Conservation (phyloP, 2,329 filamentous ascomycete species). For the Talaromyces sp. region DNA sequence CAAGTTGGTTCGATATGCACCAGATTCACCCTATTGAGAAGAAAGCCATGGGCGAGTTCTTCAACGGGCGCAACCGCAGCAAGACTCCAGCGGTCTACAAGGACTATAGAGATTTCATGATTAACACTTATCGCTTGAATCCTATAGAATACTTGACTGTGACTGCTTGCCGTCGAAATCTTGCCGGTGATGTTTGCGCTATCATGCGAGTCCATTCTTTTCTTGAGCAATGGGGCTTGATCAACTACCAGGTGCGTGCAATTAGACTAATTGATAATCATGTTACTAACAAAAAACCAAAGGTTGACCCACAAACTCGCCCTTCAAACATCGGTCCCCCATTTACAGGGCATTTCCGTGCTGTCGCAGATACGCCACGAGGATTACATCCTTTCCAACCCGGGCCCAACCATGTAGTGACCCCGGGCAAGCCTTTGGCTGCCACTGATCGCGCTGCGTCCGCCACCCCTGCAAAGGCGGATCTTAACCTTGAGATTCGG, state of each 20-base stretch:
- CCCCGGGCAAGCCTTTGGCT: slow-evolving; percentile 56
- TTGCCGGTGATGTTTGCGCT: slow-evolving; percentile 95
- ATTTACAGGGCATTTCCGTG: slow-evolving; percentile 95
- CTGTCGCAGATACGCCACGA: slow-evolving; percentile 91
- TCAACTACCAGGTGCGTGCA: slow-evolving; percentile 84
- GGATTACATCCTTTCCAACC: slow-evolving; percentile 95
- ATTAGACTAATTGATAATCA: slow-evolving; percentile 20
- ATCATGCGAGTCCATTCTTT: slow-evolving; percentile 99
- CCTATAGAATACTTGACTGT: slow-evolving; percentile 95
- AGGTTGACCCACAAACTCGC: slow-evolving; percentile 94
- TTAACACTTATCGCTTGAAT: slow-evolving; percentile 97
- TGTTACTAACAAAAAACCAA: slow-evolving; percentile 1
- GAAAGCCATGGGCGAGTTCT: slow-evolving; percentile 95
- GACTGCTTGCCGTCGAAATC: slow-evolving; percentile 87
- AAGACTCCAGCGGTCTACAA: slow-evolving; percentile 97
- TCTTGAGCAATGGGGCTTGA: slow-evolving; percentile 96
- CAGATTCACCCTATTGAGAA: slow-evolving; percentile 84
- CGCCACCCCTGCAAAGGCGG: slow-evolving; percentile 66
- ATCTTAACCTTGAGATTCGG: slow-evolving; percentile 86
- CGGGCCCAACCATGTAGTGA: slow-evolving; percentile 66
- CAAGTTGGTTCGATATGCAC: slow-evolving; percentile 99
- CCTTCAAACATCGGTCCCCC: slow-evolving; percentile 94
- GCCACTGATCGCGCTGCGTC: slow-evolving; percentile 69
- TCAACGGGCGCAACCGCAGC: slow-evolving; percentile 96
- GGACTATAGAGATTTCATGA: slow-evolving; percentile 99